Evolutionary conservation across 768 basidiomycete genomes (phyloP), one percentile per base, ranked within the genome.

Genomic region (Candolleomyces eurysporus): DNA sequence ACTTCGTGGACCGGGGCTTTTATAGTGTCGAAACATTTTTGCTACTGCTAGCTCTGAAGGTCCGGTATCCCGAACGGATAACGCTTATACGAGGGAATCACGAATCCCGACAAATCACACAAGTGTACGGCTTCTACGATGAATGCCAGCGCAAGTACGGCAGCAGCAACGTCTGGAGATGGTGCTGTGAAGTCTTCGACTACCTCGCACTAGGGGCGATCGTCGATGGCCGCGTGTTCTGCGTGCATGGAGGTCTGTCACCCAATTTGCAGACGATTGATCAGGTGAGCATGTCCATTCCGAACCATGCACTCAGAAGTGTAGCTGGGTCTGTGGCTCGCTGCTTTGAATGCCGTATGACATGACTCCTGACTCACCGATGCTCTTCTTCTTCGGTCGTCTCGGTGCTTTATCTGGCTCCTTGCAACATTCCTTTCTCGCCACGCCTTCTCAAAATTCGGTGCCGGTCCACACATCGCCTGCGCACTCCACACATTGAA

Each of bases 101-200:
- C 79, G 96, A 98, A 73, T 94, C 92, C 6, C 83, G 96, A 3
- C 96, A 98, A 71, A 98, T 98, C 67, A 98, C 96, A 0, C 96
- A 98, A 72, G 93, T 94, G 0, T 94, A 94, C 71, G 92, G 92
- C 19, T 94, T 94, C 69, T 94, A 92, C 74, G 96, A 98, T 75
- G 96, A 98, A 71, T 98, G 96, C 73, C 92, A 94, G 74, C 79
- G 96, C 40, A 98, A 98, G 73, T 98, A 97, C 68, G 96, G 96
- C 4, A 87, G 84, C 67, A 88, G 86, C 62, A 94, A 94, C 73
- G 96, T 98, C 59, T 98, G 96, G 96, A 77, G 96, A 65, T 97
- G 94, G 87, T 98, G 96, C 74, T 98, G 95, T 72, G 96, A 98
- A 69, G 95, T 98, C 9, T 99, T 99, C 67, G 96, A 98, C 73